Conservation (phyloP, 192 early-diverging fungal species). For the Haplosporangium gracile region DNA sequence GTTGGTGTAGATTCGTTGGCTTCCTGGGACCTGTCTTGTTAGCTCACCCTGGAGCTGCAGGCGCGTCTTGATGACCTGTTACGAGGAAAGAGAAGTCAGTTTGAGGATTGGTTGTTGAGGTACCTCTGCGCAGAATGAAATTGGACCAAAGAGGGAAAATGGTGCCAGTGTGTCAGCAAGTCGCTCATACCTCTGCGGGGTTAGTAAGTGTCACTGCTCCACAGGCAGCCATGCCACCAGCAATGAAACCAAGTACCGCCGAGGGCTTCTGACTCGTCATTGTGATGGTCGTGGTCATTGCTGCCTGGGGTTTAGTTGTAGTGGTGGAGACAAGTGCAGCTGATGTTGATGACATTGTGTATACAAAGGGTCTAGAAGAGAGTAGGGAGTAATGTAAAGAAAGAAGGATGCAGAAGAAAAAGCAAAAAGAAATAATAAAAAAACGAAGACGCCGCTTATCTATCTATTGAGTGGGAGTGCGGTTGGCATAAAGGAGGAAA, state of each 20-base stretch:
- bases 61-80: conserved; percentile 91
- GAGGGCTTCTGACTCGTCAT: conserved; percentile 1
- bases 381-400: not conserved
- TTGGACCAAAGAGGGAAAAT: not conserved
- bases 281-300: not conserved
- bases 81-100: not conserved
- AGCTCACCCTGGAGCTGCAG: conserved; percentile 96
- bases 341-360: not conserved
- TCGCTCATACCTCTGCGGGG: conserved; percentile 79
- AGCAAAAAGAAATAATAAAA: not conserved
- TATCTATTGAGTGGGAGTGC: not conserved
- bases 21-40: conserved; percentile 64
- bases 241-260: conserved; percentile 71
- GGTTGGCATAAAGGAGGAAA: not conserved
- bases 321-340: not conserved
- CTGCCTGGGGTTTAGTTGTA: not conserved
- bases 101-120: not conserved
- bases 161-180: not conserved
- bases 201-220: conserved; percentile 94
- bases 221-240: conserved; percentile 87
- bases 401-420: not conserved
- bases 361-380: not conserved
- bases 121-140: not conserved
- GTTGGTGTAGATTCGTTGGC: conserved; percentile 76
- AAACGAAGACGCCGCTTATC: not conserved